phyloP scores from a whole-genome alignment of 305 asterid genomes.

The Euphrasia arctica region DNA sequence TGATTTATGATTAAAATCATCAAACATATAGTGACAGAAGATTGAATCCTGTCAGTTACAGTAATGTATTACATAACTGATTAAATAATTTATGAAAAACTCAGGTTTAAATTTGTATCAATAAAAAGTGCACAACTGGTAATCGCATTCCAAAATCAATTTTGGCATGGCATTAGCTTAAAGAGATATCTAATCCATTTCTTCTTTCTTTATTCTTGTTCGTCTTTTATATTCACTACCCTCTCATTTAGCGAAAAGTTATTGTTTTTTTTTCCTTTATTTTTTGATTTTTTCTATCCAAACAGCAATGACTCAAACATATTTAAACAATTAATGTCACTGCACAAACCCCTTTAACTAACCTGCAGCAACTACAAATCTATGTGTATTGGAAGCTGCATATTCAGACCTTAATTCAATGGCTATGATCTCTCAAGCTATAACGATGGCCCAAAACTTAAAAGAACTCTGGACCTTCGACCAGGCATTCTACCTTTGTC shows the following conservation, averaged over 20 bases:
- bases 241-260: no score
- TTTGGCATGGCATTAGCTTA: background rate
- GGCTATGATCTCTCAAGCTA: background rate
- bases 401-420: background rate
- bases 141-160: background rate
- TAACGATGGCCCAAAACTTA: background rate
- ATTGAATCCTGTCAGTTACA: background rate
- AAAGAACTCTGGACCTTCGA: background rate
- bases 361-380: background rate
- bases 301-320: background rate
- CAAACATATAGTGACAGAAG: background rate
- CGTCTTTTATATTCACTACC: background rate
- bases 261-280: background rate
- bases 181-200: background rate
- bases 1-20: slow-evolving; percentile 1
- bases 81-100: background rate
- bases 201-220: background rate
- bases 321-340: background rate
- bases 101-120: background rate
- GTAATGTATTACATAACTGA: background rate
- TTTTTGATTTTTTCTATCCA: background rate
- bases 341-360: background rate
- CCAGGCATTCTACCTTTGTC: no score
- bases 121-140: background rate
- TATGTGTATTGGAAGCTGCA: background rate